Evolutionary conservation across 495 filamentous ascomycete genomes (phyloP), one percentile per base, ranked within the genome.

Genomic region (Clohesyomyces aquaticus): DNA sequence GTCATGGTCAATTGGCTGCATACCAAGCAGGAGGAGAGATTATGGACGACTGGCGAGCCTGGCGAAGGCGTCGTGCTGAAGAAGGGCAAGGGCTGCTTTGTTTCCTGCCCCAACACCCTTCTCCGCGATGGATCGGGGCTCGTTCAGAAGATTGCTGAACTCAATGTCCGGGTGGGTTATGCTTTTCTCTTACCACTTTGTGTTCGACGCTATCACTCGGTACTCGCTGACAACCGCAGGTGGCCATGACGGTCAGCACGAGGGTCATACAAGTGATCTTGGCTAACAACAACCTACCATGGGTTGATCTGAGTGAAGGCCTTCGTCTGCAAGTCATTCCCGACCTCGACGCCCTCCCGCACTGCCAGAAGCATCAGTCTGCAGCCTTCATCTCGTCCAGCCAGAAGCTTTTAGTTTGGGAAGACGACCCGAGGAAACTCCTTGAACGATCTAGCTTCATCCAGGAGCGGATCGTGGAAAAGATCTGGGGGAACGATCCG

Each of bases 61-160:
- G 84, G 79, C 8, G 84, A 89, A 69, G 86, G 86, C 21, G 82
- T 84, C 9, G 77, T 87, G 19, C 66, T 88, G 55, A 87, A 86
- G 74, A 84, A 82, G 63, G 66, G 74, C 3, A 77, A 77, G 47
- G 78, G 78, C 29, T 69, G 72, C 42, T 88, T 83, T 66, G 79
- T 80, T 2, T 85, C 79, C 64, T 81, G 76, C 63, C 86, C 86
- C 14, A 70, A 75, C n/a, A 76, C 80, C 48, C 76, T 88, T 60
- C 74, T 71, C 47, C 72, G 78, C 27, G 77, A 82, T 35, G 64
- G 72, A 1, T 72, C 77, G 45, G 77, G 80, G 0, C 73, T 88
- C 23, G 83, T 72, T 56, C 74, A 83, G 28, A 78, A 81, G 62
- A 72, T 84, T 11, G 63, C 77, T 53, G 70, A 75, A 38, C 74